A percentile compares a stretch with the other conserved stretches of the same genome.
These are phyloP conservation scores for Populus hybrid DNA, from an alignment of 441 rosid genomes.

Conservation along the genomic window DNA sequence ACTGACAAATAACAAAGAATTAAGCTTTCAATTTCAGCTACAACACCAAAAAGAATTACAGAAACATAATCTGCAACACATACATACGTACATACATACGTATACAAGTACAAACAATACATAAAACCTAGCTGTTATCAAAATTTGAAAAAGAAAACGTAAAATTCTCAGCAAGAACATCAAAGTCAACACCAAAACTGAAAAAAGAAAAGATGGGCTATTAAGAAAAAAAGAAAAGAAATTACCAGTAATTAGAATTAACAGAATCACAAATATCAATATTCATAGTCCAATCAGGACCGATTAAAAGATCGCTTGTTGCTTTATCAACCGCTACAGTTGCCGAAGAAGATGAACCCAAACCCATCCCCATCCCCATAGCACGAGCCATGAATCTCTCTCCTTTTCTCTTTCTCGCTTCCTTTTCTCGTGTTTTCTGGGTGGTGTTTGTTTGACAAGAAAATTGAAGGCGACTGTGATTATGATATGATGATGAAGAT, in stretches of 20 bases:
- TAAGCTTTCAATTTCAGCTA: not conserved
- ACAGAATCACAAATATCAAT: slow-evolving; percentile 32
- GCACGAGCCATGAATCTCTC: slow-evolving; percentile 5
- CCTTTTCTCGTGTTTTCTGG: not conserved
- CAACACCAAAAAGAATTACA: not conserved
- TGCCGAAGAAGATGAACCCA: slow-evolving; percentile 65
- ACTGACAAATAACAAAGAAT: not conserved
- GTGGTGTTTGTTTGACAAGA: not conserved
- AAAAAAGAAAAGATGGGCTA: not conserved
- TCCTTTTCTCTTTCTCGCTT: slow-evolving; percentile 10
- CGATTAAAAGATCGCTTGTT: slow-evolving; percentile 84
- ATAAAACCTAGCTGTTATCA: not conserved
- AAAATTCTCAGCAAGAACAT: not conserved
- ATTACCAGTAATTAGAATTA: not conserved
- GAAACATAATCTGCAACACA: not conserved
- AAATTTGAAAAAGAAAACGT: not conserved
- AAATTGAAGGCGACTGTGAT: not conserved
- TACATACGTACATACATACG: not conserved
- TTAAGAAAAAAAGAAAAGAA: too few species aligned
- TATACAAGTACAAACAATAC: not conserved
- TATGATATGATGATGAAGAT: not conserved
- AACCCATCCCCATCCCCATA: slow-evolving; percentile 18
- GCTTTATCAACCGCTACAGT: slow-evolving; percentile 93
- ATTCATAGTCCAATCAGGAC: slow-evolving; percentile 98
- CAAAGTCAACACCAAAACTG: not conserved